Evolutionary conservation across 78 protist genomes (phyloP), one percentile per base, ranked within the genome.

Genomic region (Diacronema lutheri): DNA sequence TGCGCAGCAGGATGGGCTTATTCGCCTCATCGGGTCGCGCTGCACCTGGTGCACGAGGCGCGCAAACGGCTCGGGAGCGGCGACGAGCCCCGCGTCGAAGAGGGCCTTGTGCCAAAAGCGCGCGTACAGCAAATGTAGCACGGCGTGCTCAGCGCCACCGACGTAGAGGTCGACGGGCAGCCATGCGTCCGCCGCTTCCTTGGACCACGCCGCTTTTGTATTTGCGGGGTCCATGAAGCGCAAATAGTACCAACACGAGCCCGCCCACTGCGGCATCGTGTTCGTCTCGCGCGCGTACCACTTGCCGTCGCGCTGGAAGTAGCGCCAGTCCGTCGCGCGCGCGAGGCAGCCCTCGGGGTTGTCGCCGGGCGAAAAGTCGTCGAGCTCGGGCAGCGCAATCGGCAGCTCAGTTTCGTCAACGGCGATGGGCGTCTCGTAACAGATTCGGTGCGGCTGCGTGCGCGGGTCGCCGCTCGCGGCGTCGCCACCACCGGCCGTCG

Each of bases 91-190:
- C 56, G 55, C 44, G 41, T 78, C 83, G 76, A 33, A 72, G 19
- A 86, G 85, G 11, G 77, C 87, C 78, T 86, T 86, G 83, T 86
- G 89, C 89, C 89, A 86, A 90, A 96, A 96, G 60, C 98, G 90
- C 31, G 97, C 88, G 73, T 96, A 96, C 35, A 96, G 85, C 62
- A 96, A 72, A 80, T 96, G 98, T 35, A 96, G 80, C 56, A 95
- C 91, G 1, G 98, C 98, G 66, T 96, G 98, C 77, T 96, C 98
- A 35, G 89, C 89, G 50, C 98, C 97, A 58, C 98, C 97, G 10
- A 96, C 79, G 58, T 71, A 96, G 33, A 94, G 56, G 71, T 96
- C 97, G 5, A 95, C 92, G 23, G 96, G 96, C 88, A 94, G 85
- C 83, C 61, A 86, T 57, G 64, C 41, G 31, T 56, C 11, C n/a